phyloP scores from a whole-genome alignment of 768 basidiomycete species.

The Xanthoconium purpureum region DNA sequence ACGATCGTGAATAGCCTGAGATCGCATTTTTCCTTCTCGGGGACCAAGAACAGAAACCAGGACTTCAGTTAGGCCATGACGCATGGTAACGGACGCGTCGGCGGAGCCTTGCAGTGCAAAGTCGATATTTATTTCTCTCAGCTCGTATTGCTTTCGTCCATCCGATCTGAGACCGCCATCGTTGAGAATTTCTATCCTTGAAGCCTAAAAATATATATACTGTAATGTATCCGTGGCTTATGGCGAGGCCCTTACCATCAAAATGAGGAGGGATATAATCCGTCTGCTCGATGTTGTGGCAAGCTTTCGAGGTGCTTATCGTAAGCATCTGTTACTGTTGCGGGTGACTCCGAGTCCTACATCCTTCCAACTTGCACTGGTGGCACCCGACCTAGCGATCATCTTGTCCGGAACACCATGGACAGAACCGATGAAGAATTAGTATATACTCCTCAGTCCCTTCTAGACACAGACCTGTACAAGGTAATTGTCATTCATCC shows the following conservation, averaged over 20 bases:
- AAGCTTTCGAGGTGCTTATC: neutral
- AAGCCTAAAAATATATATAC: constrained; percentile 34
- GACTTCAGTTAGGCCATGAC: constrained; percentile 90
- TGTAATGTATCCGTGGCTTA: neutral
- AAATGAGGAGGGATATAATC: neutral
- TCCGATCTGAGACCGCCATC: constrained; percentile 89
- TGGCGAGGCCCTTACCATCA: constrained; percentile 3
- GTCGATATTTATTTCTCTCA: constrained; percentile 78
- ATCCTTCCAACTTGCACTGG: no score
- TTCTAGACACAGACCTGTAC: constrained; percentile 94
- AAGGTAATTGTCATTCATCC: constrained; percentile 51
- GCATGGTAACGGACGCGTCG: constrained; percentile 81
- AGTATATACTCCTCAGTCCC: constrained; percentile 39
- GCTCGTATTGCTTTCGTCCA: constrained; percentile 87
- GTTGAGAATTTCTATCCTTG: constrained; percentile 72
- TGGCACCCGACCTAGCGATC: neutral
- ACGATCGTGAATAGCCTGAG: constrained; percentile 80
- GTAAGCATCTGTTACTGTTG: no score
- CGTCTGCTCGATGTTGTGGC: neutral
- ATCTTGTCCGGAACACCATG: constrained; percentile 6
- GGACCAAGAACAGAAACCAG: constrained; percentile 89
- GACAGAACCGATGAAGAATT: constrained; percentile 5
- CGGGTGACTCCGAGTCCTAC: no score
- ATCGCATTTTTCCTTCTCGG: constrained; percentile 79
- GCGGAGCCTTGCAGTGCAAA: constrained; percentile 71